Conservation (phyloP, 306 rosid genomes). For the Prunus mongolica region DNA sequence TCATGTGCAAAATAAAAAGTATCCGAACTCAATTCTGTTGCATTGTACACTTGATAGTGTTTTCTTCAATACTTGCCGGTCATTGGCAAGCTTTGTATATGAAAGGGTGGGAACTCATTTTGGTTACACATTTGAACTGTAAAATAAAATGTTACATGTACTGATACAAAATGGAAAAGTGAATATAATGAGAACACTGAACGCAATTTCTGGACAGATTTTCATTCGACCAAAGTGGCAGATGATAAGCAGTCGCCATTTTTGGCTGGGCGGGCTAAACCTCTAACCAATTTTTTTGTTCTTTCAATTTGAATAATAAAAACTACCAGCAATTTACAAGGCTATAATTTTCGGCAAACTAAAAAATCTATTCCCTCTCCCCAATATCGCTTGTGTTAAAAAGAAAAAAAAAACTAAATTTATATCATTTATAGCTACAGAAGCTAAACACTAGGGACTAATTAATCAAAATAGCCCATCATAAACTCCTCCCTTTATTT, state of each 20-base stretch:
- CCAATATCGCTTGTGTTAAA: no score
- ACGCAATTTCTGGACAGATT: background rate
- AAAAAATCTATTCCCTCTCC: no score
- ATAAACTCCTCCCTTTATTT: no score
- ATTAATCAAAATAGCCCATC: no score
- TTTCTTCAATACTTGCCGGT: conserved; percentile 8
- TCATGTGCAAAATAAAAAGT: conserved; percentile 9
- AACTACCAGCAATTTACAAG: no score
- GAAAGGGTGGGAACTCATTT: background rate
- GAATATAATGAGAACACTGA: background rate
- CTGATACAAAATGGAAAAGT: background rate
- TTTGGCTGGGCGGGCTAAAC: no score
- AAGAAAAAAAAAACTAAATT: no score
- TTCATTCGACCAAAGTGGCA: background rate
- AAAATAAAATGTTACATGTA: background rate
- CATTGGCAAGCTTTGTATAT: conserved; percentile 27
- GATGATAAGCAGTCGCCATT: background rate
- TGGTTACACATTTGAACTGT: background rate
- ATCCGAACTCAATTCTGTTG: conserved; percentile 6
- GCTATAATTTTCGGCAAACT: no score
- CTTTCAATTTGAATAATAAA: no score
- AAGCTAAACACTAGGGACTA: no score
- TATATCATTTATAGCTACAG: no score
- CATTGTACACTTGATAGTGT: conserved; percentile 18
- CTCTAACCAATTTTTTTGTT: no score